These are phyloP conservation scores for Daedaleopsis nitida DNA, from an alignment of 768 basidiomycete genomes.

Conservation along the genomic window DNA sequence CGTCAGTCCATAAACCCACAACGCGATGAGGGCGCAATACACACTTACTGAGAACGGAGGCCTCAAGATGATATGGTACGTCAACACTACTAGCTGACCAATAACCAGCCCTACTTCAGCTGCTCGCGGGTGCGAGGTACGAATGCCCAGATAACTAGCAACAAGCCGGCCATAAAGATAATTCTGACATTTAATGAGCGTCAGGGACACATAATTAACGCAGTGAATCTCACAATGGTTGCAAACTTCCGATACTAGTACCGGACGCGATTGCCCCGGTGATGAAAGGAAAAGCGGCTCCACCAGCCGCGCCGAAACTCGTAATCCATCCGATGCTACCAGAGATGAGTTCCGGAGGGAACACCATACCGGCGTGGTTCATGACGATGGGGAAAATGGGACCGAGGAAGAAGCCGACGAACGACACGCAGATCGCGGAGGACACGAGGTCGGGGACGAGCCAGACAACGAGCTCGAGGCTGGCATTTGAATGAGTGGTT, in stretches of 20 bases:
- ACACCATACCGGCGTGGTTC: slow-evolving; percentile 41
- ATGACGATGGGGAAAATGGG: slow-evolving; percentile 49
- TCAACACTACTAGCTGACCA: no score
- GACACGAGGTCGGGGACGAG: slow-evolving; percentile 53
- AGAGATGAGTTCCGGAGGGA: slow-evolving; percentile 47
- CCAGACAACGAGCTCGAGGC: slow-evolving; percentile 61
- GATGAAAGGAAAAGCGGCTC: slow-evolving; percentile 52
- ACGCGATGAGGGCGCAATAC: no score
- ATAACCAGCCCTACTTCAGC: no score
- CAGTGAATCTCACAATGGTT: slow-evolving; percentile 57
- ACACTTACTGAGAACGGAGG: no score
- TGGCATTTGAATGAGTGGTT: slow-evolving; percentile 16
- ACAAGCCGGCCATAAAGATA: slow-evolving; percentile 21
- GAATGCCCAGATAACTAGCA: slow-evolving; percentile 22
- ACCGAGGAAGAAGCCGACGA: slow-evolving; percentile 55
- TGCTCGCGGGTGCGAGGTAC: slow-evolving; percentile 14
- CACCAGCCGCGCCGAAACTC: slow-evolving; percentile 51
- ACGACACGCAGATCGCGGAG: slow-evolving; percentile 52
- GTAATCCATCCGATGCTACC: slow-evolving; percentile 52
- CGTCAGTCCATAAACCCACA: no score
- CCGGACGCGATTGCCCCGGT: slow-evolving; percentile 46
- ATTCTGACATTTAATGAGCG: no score
- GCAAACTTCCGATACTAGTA: slow-evolving; percentile 44
- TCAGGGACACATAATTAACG: no score
- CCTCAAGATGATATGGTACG: no score